phyloP scores from a whole-genome alignment of 768 basidiomycete genomes.

The Tylopilus plumbeoviolaceoides region DNA sequence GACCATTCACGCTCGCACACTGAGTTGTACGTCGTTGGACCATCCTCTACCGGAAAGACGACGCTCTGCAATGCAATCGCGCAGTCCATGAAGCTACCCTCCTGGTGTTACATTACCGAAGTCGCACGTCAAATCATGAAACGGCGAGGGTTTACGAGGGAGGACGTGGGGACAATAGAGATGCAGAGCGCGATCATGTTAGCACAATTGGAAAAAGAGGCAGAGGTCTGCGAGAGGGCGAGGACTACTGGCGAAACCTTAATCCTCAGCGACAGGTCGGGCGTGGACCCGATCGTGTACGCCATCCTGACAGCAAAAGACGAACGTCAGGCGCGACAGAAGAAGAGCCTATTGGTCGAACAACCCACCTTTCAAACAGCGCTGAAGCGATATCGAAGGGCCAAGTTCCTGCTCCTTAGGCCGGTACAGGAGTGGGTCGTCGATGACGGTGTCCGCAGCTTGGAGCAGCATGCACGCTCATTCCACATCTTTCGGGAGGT shows the following conservation, averaged over 20 bases:
- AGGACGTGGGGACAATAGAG: constrained; percentile 44
- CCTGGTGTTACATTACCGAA: constrained; percentile 49
- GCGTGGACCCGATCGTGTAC: constrained; percentile 62
- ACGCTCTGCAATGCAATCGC: constrained; percentile 56
- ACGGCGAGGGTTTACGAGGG: constrained; percentile 47
- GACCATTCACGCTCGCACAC: constrained; percentile 11
- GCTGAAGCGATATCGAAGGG: constrained; percentile 41
- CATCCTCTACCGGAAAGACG: constrained; percentile 68
- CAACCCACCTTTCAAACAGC: constrained; percentile 39
- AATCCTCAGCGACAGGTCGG: constrained; percentile 60
- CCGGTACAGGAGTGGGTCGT: constrained; percentile 57
- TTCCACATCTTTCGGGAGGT: constrained; percentile 36
- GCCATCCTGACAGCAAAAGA: constrained; percentile 44
- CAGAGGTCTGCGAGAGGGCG: constrained; percentile 11
- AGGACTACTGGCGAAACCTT: constrained; percentile 22
- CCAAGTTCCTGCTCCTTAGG: constrained; percentile 51
- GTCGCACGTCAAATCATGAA: constrained; percentile 59
- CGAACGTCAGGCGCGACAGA: constrained; percentile 34
- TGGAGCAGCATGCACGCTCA: constrained; percentile 45
- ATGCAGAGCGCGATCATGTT: constrained; percentile 66
- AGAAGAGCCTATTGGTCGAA: constrained; percentile 33
- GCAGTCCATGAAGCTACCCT: constrained; percentile 35
- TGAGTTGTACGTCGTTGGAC: constrained; percentile 46
- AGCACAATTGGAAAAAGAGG: constrained; percentile 49
- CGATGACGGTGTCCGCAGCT: constrained; percentile 59